These are phyloP conservation scores for Neoboletus brunneissimus DNA, from an alignment of 768 basidiomycete species.

Conservation along the genomic window DNA sequence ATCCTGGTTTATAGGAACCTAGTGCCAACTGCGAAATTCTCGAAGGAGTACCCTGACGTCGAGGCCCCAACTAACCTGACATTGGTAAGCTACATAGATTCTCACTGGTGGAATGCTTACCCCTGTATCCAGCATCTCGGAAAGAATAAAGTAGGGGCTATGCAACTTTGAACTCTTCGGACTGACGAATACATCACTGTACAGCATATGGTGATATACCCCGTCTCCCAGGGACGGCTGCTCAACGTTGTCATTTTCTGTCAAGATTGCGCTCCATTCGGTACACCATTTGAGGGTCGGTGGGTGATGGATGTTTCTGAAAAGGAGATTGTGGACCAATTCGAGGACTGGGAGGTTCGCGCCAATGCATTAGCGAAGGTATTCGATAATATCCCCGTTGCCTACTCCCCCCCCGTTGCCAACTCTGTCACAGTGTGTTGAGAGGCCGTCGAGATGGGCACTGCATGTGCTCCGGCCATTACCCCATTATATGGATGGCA, in stretches of 20 bases:
- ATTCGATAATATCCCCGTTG: not conserved
- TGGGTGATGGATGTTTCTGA: slow-evolving; percentile 30
- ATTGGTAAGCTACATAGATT: not conserved
- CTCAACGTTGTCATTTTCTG: slow-evolving; percentile 37
- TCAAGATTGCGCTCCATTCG: slow-evolving; percentile 28
- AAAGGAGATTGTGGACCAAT: slow-evolving; percentile 32
- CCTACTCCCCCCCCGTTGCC: not conserved
- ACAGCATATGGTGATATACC: slow-evolving; percentile 41
- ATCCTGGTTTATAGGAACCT: slow-evolving; percentile 38
- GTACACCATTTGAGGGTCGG: slow-evolving; percentile 30
- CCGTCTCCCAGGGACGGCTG: slow-evolving; percentile 36
- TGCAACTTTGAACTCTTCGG: not conserved
- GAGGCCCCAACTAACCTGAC: slow-evolving; percentile 28
- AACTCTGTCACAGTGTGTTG: slow-evolving; percentile 29
- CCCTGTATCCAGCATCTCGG: slow-evolving; percentile 21
- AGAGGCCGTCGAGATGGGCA: slow-evolving; percentile 41
- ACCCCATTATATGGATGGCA: slow-evolving; percentile 37
- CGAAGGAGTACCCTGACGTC: slow-evolving; percentile 33
- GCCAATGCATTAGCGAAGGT: slow-evolving; percentile 14
- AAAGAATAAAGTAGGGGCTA: slow-evolving; percentile 12
- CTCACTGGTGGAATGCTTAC: not conserved
- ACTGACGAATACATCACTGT: not conserved
- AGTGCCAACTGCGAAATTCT: slow-evolving; percentile 29
- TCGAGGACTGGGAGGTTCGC: slow-evolving; percentile 25
- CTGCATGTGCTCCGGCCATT: slow-evolving; percentile 42